Conservation (phyloP, 2,329 filamentous ascomycete genomes). For the Ophiostoma ips region DNA sequence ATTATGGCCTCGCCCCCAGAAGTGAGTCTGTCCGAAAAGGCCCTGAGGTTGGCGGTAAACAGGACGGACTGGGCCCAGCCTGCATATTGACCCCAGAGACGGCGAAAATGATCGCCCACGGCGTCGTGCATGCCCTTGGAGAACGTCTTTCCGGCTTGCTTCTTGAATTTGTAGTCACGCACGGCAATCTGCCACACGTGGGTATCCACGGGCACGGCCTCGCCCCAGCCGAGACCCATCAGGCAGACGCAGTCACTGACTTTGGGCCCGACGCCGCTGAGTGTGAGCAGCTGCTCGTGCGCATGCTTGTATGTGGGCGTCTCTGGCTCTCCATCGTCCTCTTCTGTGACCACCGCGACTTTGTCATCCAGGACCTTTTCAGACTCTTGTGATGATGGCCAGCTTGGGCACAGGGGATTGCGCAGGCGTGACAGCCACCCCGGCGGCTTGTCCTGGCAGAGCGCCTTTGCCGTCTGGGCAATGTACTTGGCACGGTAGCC, state of each 20-base stretch:
- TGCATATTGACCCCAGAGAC: conserved; percentile 82
- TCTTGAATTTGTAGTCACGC: conserved; percentile 72
- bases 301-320: conserved; percentile 52
- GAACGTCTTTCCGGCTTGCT: conserved; percentile 58
- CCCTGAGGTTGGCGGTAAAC: conserved; percentile 81
- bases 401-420: conserved; percentile 59
- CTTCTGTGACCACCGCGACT: not conserved
- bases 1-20: conserved; percentile 12
- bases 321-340: not conserved
- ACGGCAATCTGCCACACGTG: conserved; percentile 98
- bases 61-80: conserved; percentile 97
- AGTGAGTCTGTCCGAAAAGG: conserved; percentile 57
- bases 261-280: conserved; percentile 89
- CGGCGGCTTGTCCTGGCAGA: conserved; percentile 50
- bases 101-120: conserved; percentile 77
- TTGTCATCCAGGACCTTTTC: no score
- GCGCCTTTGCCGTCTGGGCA: conserved; percentile 64
- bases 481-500: conserved; percentile 93
- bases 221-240: conserved; percentile 92
- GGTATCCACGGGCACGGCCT: conserved; percentile 90
- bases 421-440: conserved; percentile 67
- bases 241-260: conserved; percentile 93
- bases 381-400: conserved; percentile 18
- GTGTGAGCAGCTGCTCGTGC: conserved; percentile 61
- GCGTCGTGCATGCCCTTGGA: conserved; percentile 68